Conservation (phyloP, 805 yeast genomes). For the Starmerella apicola region DNA sequence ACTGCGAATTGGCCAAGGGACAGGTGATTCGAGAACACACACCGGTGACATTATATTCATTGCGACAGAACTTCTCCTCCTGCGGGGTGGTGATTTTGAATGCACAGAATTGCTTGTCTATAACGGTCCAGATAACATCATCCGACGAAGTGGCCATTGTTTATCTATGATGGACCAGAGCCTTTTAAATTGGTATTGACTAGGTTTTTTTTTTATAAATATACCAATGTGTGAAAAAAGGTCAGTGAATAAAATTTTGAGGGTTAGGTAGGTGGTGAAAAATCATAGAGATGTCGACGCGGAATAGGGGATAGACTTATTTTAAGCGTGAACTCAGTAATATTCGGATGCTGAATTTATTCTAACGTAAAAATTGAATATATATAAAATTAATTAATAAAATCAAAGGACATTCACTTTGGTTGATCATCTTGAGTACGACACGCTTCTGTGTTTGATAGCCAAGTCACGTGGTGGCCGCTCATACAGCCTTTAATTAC, state of each 20-base stretch:
- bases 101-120: slow-evolving; percentile 90
- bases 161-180: neutral
- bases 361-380: too few species aligned
- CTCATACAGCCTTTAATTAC: too few species aligned
- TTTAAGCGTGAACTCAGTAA: too few species aligned
- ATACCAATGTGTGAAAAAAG: slow-evolving; percentile 1
- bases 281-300: neutral
- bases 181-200: neutral
- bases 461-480: too few species aligned
- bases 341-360: too few species aligned
- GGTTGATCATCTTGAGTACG: too few species aligned
- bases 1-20: slow-evolving; percentile 67
- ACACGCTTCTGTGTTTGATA: too few species aligned
- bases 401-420: too few species aligned
- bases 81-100: slow-evolving; percentile 82
- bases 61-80: slow-evolving; percentile 85
- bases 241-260: neutral
- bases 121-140: slow-evolving; percentile 94
- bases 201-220: neutral
- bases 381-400: too few species aligned
- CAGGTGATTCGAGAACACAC: slow-evolving; percentile 87
- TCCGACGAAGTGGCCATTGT: slow-evolving; percentile 34
- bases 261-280: neutral
- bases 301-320: neutral
- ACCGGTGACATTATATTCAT: slow-evolving; percentile 92